These are phyloP conservation scores for Heterobasidion annosum DNA, from an alignment of 1,284 basidiomycete species.

Conservation along the genomic window DNA sequence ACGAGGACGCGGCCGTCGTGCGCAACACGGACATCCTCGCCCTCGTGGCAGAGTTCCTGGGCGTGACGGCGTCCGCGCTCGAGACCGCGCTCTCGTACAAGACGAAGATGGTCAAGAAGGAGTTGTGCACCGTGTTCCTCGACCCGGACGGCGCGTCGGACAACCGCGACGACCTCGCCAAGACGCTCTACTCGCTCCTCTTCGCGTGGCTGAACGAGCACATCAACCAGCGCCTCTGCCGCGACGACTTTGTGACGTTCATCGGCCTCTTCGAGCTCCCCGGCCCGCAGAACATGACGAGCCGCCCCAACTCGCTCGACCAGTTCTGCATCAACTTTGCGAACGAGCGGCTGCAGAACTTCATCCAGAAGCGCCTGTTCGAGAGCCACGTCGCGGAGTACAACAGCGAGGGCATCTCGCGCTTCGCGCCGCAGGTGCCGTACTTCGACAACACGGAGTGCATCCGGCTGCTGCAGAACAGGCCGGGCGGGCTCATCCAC, in stretches of 20 bases:
- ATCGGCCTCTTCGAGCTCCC: constrained; percentile 95
- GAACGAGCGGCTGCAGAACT: constrained; percentile 84
- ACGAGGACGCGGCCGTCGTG: constrained; percentile 85
- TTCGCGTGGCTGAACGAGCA: constrained; percentile 97
- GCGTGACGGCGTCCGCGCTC: constrained; percentile 67
- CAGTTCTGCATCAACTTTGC: constrained; percentile 97
- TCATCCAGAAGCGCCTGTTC: constrained; percentile 75
- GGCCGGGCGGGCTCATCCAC: constrained; percentile 87
- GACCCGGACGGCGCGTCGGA: constrained; percentile 89
- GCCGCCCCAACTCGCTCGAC: constrained; percentile 84
- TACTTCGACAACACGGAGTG: constrained; percentile 94
- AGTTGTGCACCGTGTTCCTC: constrained; percentile 93
- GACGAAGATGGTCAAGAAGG: constrained; percentile 88
- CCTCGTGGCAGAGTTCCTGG: constrained; percentile 87
- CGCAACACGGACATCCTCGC: constrained; percentile 73
- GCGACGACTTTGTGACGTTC: constrained; percentile 86
- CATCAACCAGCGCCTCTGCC: constrained; percentile 90
- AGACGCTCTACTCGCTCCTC: constrained; percentile 88
- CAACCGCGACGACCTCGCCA: constrained; percentile 90
- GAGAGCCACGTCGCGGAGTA: constrained; percentile 79
- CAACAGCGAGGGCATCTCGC: constrained; percentile 74
- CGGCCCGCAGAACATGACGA: constrained; percentile 84
- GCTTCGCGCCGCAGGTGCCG: constrained; percentile 60
- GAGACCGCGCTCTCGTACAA: constrained; percentile 88
- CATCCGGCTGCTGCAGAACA: constrained; percentile 78